Conservation (phyloP, 441 rosid species). For the Pelargonium fulgidum region DNA sequence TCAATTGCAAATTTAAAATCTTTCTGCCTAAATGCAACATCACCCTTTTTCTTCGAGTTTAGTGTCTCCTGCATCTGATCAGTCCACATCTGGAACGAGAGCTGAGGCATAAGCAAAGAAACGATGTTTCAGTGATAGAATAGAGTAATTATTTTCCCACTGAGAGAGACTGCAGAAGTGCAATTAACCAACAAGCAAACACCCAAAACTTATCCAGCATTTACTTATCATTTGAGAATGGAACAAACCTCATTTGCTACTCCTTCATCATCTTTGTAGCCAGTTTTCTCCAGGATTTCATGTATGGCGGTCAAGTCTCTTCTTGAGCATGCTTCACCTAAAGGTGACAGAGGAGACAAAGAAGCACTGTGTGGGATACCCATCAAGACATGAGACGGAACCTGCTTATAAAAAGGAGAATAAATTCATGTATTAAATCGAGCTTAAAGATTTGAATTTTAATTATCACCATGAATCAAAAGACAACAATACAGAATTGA, state of each 20-base stretch:
- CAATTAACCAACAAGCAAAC: neutral
- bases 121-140: neutral
- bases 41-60: constrained; percentile 76
- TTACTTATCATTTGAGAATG: constrained; percentile 10
- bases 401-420: constrained; percentile 35
- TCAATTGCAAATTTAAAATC: constrained; percentile 59
- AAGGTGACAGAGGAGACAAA: constrained; percentile 45
- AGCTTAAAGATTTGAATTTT: neutral
- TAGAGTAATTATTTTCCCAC: neutral
- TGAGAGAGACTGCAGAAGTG: neutral
- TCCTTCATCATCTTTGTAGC: constrained; percentile 88
- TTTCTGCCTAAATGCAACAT: constrained; percentile 72
- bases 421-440: neutral
- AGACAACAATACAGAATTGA: neutral
- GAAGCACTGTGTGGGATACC: constrained; percentile 59
- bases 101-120: constrained; percentile 40
- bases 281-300: constrained; percentile 58
- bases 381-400: constrained; percentile 78
- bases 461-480: neutral
- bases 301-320: constrained; percentile 73
- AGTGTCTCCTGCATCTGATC: constrained; percentile 87
- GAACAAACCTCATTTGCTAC: constrained; percentile 64
- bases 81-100: constrained; percentile 98
- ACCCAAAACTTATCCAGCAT: constrained; percentile 2
- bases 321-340: constrained; percentile 81